Conservation (phyloP, 1,139 yeast species). For the Kazachstania sp. region DNA sequence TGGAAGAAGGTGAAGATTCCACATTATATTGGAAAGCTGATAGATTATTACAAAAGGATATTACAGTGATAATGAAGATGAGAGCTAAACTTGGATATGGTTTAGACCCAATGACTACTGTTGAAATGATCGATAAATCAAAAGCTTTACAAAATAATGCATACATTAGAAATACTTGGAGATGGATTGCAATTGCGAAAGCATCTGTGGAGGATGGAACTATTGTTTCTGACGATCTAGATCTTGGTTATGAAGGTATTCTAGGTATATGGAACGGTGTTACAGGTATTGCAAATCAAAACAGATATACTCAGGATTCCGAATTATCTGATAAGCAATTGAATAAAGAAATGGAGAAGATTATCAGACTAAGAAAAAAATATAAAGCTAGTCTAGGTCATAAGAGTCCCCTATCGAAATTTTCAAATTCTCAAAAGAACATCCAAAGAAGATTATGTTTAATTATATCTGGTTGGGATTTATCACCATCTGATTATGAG, state of each 20-base stretch:
- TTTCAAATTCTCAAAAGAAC: constrained; percentile 37
- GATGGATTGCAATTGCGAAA: constrained; percentile 72
- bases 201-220: constrained; percentile 59
- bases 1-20: constrained; percentile 18
- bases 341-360: constrained; percentile 36
- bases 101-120: constrained; percentile 56
- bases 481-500: constrained; percentile 68
- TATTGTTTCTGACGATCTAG: constrained; percentile 58
- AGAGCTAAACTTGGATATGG: constrained; percentile 73
- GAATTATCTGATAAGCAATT: constrained; percentile 39
- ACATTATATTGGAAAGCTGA: constrained; percentile 29
- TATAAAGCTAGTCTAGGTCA: constrained; percentile 22
- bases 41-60: constrained; percentile 47
- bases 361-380: constrained; percentile 27
- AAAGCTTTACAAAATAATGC: constrained; percentile 46
- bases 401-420: constrained; percentile 13
- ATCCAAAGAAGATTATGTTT: constrained; percentile 69
- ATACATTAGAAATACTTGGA: constrained; percentile 73
- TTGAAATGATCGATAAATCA: constrained; percentile 49
- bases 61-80: constrained; percentile 55
- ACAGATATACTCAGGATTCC: constrained; percentile 36
- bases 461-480: constrained; percentile 87
- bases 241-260: constrained; percentile 83
- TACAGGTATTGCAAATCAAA: constrained; percentile 51
- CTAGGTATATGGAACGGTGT: constrained; percentile 84